Conservation (phyloP, 2,329 filamentous ascomycete genomes). For the Aureobasidium sp. region DNA sequence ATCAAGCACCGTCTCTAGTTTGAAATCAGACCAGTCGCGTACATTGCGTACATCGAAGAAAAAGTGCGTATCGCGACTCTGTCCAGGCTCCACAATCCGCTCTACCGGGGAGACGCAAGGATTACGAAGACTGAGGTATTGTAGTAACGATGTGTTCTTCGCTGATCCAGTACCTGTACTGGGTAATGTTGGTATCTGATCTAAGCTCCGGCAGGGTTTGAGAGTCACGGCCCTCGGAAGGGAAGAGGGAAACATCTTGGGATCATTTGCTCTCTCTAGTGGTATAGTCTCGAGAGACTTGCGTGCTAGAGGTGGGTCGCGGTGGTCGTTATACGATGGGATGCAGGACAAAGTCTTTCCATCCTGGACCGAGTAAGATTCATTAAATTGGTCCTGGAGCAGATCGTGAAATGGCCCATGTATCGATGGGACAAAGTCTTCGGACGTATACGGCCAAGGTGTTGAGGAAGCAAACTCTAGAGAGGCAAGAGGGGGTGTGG, state of each 20-base stretch:
- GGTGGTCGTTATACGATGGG: neutral
- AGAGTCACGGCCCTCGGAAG: neutral
- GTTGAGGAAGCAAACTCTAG: neutral
- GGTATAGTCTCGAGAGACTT: neutral
- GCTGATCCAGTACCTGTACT: neutral
- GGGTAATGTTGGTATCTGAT: neutral
- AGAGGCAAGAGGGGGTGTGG: neutral
- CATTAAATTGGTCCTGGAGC: neutral
- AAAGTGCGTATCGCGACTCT: constrained; percentile 68
- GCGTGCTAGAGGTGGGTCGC: neutral
- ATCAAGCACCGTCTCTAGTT: constrained; percentile 50
- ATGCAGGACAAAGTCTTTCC: neutral
- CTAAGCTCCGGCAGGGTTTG: neutral
- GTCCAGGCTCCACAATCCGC: constrained; percentile 60
- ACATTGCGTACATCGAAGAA: constrained; percentile 96
- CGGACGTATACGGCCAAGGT: neutral
- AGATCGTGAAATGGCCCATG: neutral
- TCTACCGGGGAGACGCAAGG: constrained; percentile 75
- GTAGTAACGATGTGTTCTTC: constrained; percentile 57
- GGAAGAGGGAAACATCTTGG: neutral
- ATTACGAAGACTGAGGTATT: constrained; percentile 70
- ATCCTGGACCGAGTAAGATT: neutral
- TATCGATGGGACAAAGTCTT: neutral
- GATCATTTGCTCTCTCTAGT: constrained; percentile 16
- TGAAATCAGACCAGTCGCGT: constrained; percentile 75